A percentile compares a stretch with the other conserved stretches of the same genome.
These are phyloP conservation scores for Cystoderma amianthinum DNA, from an alignment of 768 basidiomycete species.

Conservation along the genomic window DNA sequence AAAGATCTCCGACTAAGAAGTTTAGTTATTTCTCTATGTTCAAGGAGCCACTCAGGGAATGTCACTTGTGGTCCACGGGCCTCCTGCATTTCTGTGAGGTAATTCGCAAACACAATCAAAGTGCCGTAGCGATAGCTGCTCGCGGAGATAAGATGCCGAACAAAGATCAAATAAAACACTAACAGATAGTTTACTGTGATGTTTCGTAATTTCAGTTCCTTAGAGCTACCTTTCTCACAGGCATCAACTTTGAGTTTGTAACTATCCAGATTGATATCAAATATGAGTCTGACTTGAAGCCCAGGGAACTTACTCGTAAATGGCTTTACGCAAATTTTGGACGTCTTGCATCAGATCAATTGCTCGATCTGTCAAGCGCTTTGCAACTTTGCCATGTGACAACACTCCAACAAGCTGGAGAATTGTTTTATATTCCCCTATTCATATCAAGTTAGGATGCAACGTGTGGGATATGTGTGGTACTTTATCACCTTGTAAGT, in stretches of 20 bases:
- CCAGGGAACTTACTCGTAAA: conserved; percentile 70
- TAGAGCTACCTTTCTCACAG: conserved; percentile 68
- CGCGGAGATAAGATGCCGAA: conserved; percentile 3
- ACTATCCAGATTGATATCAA: conserved; percentile 27
- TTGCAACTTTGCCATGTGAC: conserved; percentile 88
- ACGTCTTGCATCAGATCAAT: conserved; percentile 95
- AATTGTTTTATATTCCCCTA: conserved; percentile 98
- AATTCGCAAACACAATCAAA: conserved; percentile 92
- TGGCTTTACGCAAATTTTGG: conserved; percentile 91
- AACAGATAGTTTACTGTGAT: conserved; percentile 88
- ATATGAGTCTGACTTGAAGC: background rate
- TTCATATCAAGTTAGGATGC: background rate
- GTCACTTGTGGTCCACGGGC: conserved; percentile 30
- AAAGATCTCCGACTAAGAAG: conserved; percentile 62
- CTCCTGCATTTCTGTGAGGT: conserved; percentile 68
- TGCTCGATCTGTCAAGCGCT: conserved; percentile 80
- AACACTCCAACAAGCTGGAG: conserved; percentile 90
- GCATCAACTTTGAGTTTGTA: conserved; percentile 90
- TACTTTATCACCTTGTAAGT: conserved; percentile 74
- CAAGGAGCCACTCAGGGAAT: conserved; percentile 79
- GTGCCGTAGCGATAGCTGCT: conserved; percentile 81
- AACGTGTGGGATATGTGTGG: background rate
- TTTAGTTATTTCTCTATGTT: conserved; percentile 81
- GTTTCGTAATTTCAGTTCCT: conserved; percentile 67
- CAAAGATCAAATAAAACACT: conserved; percentile 8